Evolutionary conservation across 371 early-diverging fungal genomes (phyloP).

Genomic region (Mucor circinelloides): DNA sequence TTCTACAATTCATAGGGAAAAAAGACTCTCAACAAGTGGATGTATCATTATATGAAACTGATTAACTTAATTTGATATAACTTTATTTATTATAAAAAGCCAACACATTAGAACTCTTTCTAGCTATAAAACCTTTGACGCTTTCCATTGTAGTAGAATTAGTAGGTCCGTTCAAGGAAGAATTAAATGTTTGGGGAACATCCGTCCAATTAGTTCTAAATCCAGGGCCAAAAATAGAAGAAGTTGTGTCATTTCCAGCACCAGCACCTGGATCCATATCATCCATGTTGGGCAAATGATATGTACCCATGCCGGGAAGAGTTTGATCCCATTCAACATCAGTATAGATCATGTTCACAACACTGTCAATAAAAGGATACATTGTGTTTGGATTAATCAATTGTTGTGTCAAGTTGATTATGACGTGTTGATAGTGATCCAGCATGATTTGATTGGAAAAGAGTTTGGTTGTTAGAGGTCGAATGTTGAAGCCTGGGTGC

Average conservation of each 20-base stretch:
- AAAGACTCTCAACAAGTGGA: no score
- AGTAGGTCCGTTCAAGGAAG: background rate
- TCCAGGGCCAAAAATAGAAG: background rate
- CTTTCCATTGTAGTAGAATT: background rate
- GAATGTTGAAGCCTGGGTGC: constrained; percentile 26
- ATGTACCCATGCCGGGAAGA: constrained; percentile 2
- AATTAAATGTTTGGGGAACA: background rate
- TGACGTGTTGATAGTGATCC: constrained; percentile 6
- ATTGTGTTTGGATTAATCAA: constrained; percentile 14
- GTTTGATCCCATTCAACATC: constrained; percentile 29
- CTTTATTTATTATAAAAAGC: constrained; percentile 9
- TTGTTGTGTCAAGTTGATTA: constrained; percentile 10
- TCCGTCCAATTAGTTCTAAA: background rate
- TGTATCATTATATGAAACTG: background rate
- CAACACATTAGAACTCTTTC: constrained; percentile 8
- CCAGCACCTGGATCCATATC: background rate
- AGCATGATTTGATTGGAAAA: background rate
- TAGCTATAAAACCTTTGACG: constrained; percentile 13
- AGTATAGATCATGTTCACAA: constrained; percentile 12
- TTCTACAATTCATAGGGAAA: background rate
- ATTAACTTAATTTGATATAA: background rate
- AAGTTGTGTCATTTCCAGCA: background rate
- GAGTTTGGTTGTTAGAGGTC: constrained; percentile 18
- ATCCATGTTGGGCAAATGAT: background rate
- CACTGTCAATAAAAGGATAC: constrained; percentile 21